Evolutionary conservation across 2,329 filamentous ascomycete genomes (phyloP).

Genomic region (Pseudogymnoascus sp.): DNA sequence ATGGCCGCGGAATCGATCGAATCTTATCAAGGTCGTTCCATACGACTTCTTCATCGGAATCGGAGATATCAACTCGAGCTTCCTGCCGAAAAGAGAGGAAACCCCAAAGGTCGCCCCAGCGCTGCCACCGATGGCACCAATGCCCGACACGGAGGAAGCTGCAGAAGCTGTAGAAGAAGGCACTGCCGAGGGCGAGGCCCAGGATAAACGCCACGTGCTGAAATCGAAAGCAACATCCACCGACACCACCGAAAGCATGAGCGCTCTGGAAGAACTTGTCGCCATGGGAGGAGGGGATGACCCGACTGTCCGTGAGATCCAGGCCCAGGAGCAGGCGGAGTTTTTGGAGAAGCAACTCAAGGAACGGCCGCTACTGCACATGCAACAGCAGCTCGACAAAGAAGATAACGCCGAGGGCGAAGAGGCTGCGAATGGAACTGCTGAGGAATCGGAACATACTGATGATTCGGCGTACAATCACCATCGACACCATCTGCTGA

Average conservation of each 20-base stretch:
- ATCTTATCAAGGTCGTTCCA: slow-evolving; percentile 87
- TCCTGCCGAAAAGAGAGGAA: slow-evolving; percentile 70
- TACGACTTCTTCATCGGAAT: slow-evolving; percentile 99
- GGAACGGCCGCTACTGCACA: slow-evolving; percentile 79
- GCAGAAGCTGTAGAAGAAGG: neutral
- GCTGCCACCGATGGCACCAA: slow-evolving; percentile 18
- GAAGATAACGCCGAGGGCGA: slow-evolving; percentile 56
- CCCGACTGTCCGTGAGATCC: slow-evolving; percentile 58
- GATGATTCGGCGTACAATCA: slow-evolving; percentile 27
- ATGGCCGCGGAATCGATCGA: slow-evolving; percentile 82
- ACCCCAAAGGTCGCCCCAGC: slow-evolving; percentile 26
- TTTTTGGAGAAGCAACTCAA: slow-evolving; percentile 80
- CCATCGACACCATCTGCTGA: slow-evolving; percentile 64
- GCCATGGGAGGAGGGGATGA: slow-evolving; percentile 66
- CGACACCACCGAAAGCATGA: slow-evolving; percentile 16
- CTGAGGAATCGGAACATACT: slow-evolving; percentile 30
- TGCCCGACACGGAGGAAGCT: slow-evolving; percentile 5
- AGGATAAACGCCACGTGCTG: neutral
- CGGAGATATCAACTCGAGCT: slow-evolving; percentile 97
- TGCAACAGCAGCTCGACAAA: slow-evolving; percentile 84
- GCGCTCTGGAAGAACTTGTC: slow-evolving; percentile 64
- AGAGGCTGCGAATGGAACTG: slow-evolving; percentile 25
- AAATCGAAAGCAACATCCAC: slow-evolving; percentile 1
- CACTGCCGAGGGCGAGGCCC: neutral
- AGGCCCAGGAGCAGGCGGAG: slow-evolving; percentile 79